Conservation (phyloP, 805 yeast genomes). For the Yamadazyma nakazawae region DNA sequence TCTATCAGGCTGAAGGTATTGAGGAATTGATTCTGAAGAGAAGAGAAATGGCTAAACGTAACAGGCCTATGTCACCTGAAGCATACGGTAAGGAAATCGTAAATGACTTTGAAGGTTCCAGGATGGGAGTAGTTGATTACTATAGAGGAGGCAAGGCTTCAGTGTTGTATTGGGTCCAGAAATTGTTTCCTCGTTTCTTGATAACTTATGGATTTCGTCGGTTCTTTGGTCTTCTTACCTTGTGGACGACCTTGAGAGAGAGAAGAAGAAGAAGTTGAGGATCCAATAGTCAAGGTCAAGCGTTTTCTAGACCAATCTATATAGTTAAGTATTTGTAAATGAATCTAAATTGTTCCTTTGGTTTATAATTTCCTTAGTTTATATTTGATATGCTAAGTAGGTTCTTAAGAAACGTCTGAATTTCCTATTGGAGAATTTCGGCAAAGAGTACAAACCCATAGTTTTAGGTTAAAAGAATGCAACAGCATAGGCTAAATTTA, state of each 20-base stretch:
- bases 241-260: slow-evolving; percentile 19
- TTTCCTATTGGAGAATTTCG: neutral
- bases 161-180: slow-evolving; percentile 29
- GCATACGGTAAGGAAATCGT: slow-evolving; percentile 54
- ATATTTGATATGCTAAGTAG: neutral
- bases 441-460: neutral
- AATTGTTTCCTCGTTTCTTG: slow-evolving; percentile 45
- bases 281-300: neutral
- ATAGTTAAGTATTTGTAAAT: no score
- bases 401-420: neutral
- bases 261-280: no score
- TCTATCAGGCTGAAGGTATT: slow-evolving; percentile 52
- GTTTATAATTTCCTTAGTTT: neutral
- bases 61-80: slow-evolving; percentile 59
- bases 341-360: neutral
- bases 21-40: slow-evolving; percentile 47
- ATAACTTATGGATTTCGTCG: slow-evolving; percentile 38
- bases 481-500: neutral
- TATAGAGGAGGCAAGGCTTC: slow-evolving; percentile 54
- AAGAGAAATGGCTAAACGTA: slow-evolving; percentile 55
- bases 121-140: slow-evolving; percentile 38
- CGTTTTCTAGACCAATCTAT: neutral
- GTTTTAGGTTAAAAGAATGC: neutral
- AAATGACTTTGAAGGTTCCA: slow-evolving; percentile 40
- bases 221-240: slow-evolving; percentile 29